phyloP scores from a whole-genome alignment of 495 filamentous ascomycete species.

The Penicillium mononematosum region DNA sequence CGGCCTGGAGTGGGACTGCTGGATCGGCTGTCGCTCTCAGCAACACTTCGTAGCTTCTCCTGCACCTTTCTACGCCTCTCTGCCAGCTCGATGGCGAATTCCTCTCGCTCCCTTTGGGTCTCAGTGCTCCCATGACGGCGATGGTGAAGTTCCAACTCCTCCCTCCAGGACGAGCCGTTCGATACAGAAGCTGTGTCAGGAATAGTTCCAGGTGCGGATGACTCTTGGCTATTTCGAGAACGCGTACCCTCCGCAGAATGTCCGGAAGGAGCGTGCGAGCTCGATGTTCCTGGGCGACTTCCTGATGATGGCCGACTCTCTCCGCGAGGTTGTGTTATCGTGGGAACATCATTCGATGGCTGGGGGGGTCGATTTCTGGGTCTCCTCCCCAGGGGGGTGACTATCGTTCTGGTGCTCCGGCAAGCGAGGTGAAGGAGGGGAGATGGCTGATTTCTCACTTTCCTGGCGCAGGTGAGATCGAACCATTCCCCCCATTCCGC shows the following conservation, averaged over 20 bases:
- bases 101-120: conserved; percentile 66
- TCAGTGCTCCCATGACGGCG: conserved; percentile 57
- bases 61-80: conserved; percentile 73
- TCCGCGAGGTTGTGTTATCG: not conserved
- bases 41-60: conserved; percentile 73
- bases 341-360: conserved; percentile 1
- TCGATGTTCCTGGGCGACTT: conserved; percentile 11
- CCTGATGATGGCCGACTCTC: conserved; percentile 4
- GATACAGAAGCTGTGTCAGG: conserved; percentile 19
- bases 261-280: conserved; percentile 14
- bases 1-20: conserved; percentile 47
- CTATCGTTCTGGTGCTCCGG: conserved; percentile 17
- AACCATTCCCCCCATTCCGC: conserved; percentile 61
- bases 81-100: conserved; percentile 78
- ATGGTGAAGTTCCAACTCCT: conserved; percentile 40
- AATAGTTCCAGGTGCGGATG: conserved; percentile 10
- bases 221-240: conserved; percentile 22
- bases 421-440: conserved; percentile 48
- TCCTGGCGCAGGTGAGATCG: conserved; percentile 80
- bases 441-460: conserved; percentile 79
- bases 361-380: not conserved
- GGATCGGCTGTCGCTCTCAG: conserved; percentile 63
- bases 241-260: conserved; percentile 13
- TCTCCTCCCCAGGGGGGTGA: not conserved
- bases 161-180: conserved; percentile 37